These are phyloP conservation scores for Harrya chromipes DNA, from an alignment of 768 basidiomycete species.

Conservation along the genomic window DNA sequence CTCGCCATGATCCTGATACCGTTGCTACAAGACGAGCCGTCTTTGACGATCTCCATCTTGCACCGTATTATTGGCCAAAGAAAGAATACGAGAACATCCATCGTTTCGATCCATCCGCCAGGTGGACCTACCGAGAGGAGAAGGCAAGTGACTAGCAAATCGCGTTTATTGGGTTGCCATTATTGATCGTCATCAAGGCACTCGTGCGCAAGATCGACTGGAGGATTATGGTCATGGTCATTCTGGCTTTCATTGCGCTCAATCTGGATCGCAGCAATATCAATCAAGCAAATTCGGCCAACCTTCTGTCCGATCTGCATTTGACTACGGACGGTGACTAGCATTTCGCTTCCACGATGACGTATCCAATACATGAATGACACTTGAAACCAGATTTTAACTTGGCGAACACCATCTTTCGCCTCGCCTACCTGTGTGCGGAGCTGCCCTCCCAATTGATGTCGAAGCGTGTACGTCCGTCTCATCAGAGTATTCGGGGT, in stretches of 20 bases:
- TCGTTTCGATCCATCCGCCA: conserved; percentile 52
- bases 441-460: conserved; percentile 63
- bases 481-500: not conserved
- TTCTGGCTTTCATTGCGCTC: conserved; percentile 54
- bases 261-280: conserved; percentile 55
- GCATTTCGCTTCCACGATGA: not conserved
- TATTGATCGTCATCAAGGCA: conserved; percentile 26
- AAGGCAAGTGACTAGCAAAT: conserved; percentile 26
- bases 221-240: conserved; percentile 57
- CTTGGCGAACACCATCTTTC: conserved; percentile 52
- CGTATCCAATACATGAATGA: not conserved
- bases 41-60: conserved; percentile 48
- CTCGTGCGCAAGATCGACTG: conserved; percentile 57
- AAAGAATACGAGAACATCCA: conserved; percentile 52
- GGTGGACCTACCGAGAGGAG: conserved; percentile 62
- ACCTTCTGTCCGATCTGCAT: conserved; percentile 51
- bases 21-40: conserved; percentile 49
- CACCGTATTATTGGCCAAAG: conserved; percentile 46
- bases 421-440: conserved; percentile 48
- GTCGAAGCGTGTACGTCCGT: conserved; percentile 47
- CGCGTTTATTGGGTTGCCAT: no score
- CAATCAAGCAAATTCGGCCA: conserved; percentile 55
- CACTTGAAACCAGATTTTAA: conserved; percentile 43
- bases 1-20: conserved; percentile 30
- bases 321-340: conserved; percentile 46